Evolutionary conservation across 192 early-diverging fungal species (phyloP), one percentile per base, ranked within the genome.

Genomic region (Podila horticola): DNA sequence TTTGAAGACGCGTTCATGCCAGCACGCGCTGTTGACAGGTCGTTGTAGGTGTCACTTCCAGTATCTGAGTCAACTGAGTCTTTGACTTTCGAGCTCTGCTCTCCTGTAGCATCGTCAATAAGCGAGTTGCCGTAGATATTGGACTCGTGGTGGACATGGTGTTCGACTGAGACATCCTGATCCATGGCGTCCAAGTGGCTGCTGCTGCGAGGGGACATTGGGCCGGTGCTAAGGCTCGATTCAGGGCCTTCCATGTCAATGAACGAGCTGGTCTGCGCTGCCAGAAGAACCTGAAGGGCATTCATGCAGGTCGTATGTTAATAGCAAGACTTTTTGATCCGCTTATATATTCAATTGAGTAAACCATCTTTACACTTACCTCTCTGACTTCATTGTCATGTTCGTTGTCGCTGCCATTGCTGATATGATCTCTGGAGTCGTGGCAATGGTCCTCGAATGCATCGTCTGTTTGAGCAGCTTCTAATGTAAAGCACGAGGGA

Each of bases 321-420:
- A 19, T 19, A 17, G 13, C 17, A 5, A 34, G 19, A 1, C 59
- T 31, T 7, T 7, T 61, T 30, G 59, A 61, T 4, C 0, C 17
- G 8, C 22, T 30, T 5, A 34, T 5, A 34, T 36, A 36, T 36
- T 36, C 12, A 13, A 29, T 51, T 48, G 36, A 17, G 38, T 20
- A 17, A 11, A 13, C 3, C 17, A 20, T 31, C 0, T 6, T 45
- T 36, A n/a, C 15, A 9, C 66, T 41, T 58, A 81, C 77, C 66
- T 81, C 62, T 52, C 62, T 29, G 22, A 81, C 71, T 41, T 81
- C 77, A 64, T 48, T 48, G 55, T 81, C 77, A 20, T 81, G 62
- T 20, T 81, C 77, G 38, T 36, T 19, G 50, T 71, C 69, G 30
- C n/a, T 50, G 13, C 60, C 48, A 24, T 31, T 69, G 38, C 29